phyloP scores from a whole-genome alignment of 2,329 filamentous ascomycete genomes.

The Aureobasidium uvarum region DNA sequence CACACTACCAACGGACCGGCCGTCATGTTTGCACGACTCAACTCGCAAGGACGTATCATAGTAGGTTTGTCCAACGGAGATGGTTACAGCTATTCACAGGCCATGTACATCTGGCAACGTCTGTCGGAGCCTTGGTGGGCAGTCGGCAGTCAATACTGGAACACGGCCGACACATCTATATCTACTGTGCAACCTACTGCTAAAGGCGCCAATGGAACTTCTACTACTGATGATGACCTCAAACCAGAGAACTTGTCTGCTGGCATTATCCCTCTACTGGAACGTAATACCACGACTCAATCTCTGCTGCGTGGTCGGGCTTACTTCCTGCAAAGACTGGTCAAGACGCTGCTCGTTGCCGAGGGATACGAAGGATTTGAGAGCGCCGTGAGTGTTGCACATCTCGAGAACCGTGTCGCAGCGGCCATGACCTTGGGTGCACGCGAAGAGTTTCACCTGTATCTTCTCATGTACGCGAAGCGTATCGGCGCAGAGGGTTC shows the following conservation, averaged over 20 bases:
- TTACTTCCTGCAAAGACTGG: conserved; percentile 84
- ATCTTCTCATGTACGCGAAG: conserved; percentile 98
- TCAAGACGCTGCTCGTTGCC: conserved; percentile 82
- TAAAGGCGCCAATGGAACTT: conserved; percentile 28
- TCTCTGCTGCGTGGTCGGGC: conserved; percentile 87
- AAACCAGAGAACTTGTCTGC: conserved; percentile 68
- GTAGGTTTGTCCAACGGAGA: conserved; percentile 94
- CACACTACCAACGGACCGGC: conserved; percentile 78
- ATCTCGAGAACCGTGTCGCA: conserved; percentile 91
- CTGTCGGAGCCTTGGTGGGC: conserved; percentile 99
- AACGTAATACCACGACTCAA: conserved; percentile 92
- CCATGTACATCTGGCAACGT: conserved; percentile 88
- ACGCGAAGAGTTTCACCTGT: conserved; percentile 88
- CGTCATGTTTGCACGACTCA: conserved; percentile 86
- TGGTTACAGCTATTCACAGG: conserved; percentile 82
- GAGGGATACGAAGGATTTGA: conserved; percentile 94
- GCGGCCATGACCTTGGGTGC: conserved; percentile 81
- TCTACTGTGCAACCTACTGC: conserved; percentile 67
- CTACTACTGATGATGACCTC: conserved; percentile 47
- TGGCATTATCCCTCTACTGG: conserved; percentile 88
- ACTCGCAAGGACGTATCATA: conserved; percentile 79
- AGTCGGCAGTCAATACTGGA: conserved; percentile 98
- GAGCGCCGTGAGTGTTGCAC: conserved; percentile 84
- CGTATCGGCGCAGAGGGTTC: conserved; percentile 87
- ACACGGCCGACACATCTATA: conserved; percentile 88